A percentile compares a stretch with the other conserved stretches of the same genome.
Conservation (phyloP, 768 basidiomycete species). For the Botryobasidium botryosum region DNA sequence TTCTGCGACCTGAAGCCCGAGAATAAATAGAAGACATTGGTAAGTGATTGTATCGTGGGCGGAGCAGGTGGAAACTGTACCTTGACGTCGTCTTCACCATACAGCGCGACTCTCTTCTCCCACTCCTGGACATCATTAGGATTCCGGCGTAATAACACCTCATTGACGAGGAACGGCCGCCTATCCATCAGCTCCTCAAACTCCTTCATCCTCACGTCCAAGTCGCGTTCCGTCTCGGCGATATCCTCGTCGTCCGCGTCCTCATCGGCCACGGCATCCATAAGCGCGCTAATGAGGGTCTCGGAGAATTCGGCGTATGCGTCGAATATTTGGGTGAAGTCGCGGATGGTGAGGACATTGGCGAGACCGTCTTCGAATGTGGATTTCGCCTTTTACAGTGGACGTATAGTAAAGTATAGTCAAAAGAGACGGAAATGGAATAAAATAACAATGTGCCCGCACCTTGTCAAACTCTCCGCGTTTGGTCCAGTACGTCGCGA, state of each 20-base stretch:
- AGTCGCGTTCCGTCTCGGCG: conserved; percentile 59
- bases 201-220: conserved; percentile 78
- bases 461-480: conserved; percentile 73
- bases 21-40: neutral
- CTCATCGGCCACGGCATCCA: conserved; percentile 64
- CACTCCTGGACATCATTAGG: conserved; percentile 98
- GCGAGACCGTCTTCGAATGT: conserved; percentile 81
- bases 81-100: conserved; percentile 87
- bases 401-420: neutral
- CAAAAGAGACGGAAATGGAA: neutral
- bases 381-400: conserved; percentile 37
- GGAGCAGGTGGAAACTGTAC: conserved; percentile 24
- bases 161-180: conserved; percentile 89
- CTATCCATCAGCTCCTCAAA: conserved; percentile 93
- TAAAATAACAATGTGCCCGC: neutral
- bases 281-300: conserved; percentile 72
- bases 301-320: conserved; percentile 91
- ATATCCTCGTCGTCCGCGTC: conserved; percentile 73
- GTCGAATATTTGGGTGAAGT: conserved; percentile 97
- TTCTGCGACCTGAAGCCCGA: conserved; percentile 52
- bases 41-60: neutral
- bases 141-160: conserved; percentile 83
- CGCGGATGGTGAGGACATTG: conserved; percentile 77
- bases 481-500: conserved; percentile 98
- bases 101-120: conserved; percentile 93